A percentile compares a stretch with the other conserved stretches of the same genome.
phyloP scores from a whole-genome alignment of 345 rosid genomes.

The Microthlaspi erraticum region DNA sequence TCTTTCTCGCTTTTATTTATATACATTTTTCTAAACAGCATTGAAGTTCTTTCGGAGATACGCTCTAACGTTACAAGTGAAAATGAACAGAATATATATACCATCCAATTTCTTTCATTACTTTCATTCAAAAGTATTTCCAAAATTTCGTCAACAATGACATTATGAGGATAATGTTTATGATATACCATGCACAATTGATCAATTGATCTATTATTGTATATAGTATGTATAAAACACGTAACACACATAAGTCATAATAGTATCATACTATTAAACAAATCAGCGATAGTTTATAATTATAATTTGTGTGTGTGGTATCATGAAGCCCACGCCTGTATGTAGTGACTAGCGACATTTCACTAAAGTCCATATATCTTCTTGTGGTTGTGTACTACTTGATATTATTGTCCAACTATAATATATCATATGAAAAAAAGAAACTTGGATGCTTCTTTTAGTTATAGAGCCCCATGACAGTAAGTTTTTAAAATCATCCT shows the following conservation, averaged over 20 bases:
- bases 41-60: slow-evolving; percentile 7
- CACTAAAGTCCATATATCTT: not conserved
- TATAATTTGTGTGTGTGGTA: not conserved
- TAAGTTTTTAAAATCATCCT: no score
- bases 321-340: no score
- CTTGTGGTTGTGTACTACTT: not conserved
- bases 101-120: not conserved
- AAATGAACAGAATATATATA: not conserved
- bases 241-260: not conserved
- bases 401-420: not conserved
- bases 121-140: not conserved
- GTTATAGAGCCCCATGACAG: no score
- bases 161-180: not conserved
- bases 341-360: no score
- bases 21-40: not conserved
- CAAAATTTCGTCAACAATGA: not conserved
- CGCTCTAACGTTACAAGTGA: not conserved
- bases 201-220: no score
- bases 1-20: slow-evolving; percentile 22
- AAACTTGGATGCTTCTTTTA: no score
- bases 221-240: not conserved
- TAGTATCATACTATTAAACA: not conserved
- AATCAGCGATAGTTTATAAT: not conserved
- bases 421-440: no score
- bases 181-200: not conserved